phyloP scores from a whole-genome alignment of 2,329 filamentous ascomycete genomes.

The Colletotrichum camelliae region DNA sequence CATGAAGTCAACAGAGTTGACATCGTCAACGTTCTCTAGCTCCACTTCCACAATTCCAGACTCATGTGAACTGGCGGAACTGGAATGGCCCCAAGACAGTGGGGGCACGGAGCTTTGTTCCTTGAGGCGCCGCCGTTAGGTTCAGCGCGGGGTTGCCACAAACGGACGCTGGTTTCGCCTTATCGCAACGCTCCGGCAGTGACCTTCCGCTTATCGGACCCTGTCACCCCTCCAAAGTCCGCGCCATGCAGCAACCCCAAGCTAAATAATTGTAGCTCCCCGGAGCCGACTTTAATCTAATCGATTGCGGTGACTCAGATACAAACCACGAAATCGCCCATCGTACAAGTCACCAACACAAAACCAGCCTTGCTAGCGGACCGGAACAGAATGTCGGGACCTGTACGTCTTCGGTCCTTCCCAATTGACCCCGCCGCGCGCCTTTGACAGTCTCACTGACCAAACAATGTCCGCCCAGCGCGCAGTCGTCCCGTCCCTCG shows the following conservation, averaged over 20 bases:
- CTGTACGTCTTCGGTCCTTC: neutral
- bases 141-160: slow-evolving; percentile 16
- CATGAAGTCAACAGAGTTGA: neutral
- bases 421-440: neutral
- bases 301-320: slow-evolving; percentile 15
- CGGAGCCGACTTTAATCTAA: neutral
- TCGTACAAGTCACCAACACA: neutral
- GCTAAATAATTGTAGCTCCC: slow-evolving; percentile 7
- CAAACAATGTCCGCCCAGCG: slow-evolving; percentile 30
- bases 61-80: neutral
- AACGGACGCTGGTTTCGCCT: slow-evolving; percentile 13
- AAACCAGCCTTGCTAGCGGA: neutral
- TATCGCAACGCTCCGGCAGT: slow-evolving; percentile 16
- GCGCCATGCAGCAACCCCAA: neutral
- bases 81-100: neutral
- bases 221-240: slow-evolving; percentile 16
- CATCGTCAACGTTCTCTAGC: neutral
- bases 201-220: slow-evolving; percentile 20
- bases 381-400: slow-evolving; percentile 17
- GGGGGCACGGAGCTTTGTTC: neutral
- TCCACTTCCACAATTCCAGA: neutral
- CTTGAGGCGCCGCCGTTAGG: neutral
- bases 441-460: neutral
- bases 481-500: slow-evolving; percentile 50
- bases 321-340: neutral